Conservation (phyloP, 768 basidiomycete species). For the Tylopilus subfusipes region DNA sequence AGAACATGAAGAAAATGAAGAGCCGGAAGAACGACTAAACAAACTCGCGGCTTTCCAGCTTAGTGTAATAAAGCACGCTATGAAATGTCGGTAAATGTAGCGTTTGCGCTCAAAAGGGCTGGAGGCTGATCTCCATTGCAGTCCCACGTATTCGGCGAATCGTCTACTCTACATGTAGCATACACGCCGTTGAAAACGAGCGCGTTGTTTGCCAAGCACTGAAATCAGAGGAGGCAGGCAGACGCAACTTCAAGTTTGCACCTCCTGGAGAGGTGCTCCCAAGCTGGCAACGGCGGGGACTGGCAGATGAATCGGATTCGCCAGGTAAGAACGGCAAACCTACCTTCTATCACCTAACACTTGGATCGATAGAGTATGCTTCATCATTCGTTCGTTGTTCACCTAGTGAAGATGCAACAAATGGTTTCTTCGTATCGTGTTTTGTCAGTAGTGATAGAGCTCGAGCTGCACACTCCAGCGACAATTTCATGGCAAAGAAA, state of each 20-base stretch:
- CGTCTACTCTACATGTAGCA: conserved; percentile 97
- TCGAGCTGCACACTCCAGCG: neutral
- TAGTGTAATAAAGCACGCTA: conserved; percentile 89
- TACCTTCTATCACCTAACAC: neutral
- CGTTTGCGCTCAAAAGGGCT: neutral
- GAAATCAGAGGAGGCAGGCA: conserved; percentile 61
- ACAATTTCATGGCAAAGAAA: conserved; percentile 17
- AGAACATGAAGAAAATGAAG: conserved; percentile 59
- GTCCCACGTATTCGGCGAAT: conserved; percentile 77
- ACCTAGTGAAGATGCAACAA: conserved; percentile 82
- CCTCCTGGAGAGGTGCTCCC: conserved; percentile 66
- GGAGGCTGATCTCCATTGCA: conserved; percentile 30
- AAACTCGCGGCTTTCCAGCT: conserved; percentile 89
- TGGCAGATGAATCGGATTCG: conserved; percentile 57
- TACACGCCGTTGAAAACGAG: conserved; percentile 91
- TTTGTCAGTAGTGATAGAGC: conserved; percentile 44
- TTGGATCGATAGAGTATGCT: conserved; percentile 46
- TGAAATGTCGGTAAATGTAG: conserved; percentile 67
- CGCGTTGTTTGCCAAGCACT: conserved; percentile 79
- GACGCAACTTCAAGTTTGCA: conserved; percentile 65
- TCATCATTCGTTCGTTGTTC: conserved; percentile 66
- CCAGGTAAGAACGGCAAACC: conserved; percentile 38
- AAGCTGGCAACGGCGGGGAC: conserved; percentile 78
- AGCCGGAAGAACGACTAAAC: conserved; percentile 64
- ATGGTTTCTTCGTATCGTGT: conserved; percentile 98